phyloP scores from a whole-genome alignment of 768 basidiomycete genomes.

The Suillus subluteus region DNA sequence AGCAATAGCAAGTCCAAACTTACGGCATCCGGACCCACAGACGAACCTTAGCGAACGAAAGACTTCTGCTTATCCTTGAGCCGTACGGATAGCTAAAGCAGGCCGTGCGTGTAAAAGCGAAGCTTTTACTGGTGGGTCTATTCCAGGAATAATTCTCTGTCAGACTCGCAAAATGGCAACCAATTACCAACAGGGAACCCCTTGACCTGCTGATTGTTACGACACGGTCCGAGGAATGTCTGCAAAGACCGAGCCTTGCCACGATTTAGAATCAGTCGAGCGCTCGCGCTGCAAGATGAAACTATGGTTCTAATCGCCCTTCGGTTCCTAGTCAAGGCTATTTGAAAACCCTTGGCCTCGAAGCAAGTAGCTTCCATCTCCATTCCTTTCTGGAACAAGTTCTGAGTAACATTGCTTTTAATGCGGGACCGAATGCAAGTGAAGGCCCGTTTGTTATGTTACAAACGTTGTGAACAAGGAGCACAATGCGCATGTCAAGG shows the following conservation, averaged over 20 bases:
- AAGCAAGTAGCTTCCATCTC: not conserved
- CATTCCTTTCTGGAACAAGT: not conserved
- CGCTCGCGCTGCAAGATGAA: not conserved
- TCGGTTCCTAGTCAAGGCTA: not conserved
- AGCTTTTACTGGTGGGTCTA: not conserved
- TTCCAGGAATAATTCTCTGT: not conserved
- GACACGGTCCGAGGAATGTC: conserved; percentile 7
- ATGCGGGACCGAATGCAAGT: not conserved
- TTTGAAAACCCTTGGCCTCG: not conserved
- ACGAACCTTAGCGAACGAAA: not conserved
- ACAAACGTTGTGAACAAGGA: not conserved
- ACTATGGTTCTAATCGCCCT: not conserved
- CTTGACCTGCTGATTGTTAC: not conserved
- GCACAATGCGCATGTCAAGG: not conserved
- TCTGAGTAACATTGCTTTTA: not conserved
- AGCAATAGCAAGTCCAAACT: not conserved
- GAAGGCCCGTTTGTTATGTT: not conserved
- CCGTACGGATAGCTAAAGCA: not conserved
- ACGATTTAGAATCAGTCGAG: not conserved
- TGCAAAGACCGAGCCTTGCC: not conserved
- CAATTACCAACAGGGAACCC: not conserved
- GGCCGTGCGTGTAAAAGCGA: not conserved
- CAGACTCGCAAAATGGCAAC: not conserved
- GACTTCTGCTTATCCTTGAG: not conserved
- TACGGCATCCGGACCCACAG: not conserved